Evolutionary conservation across 75 land plant genomes (phyloP).

Genomic region (Ceratopteris richardii): DNA sequence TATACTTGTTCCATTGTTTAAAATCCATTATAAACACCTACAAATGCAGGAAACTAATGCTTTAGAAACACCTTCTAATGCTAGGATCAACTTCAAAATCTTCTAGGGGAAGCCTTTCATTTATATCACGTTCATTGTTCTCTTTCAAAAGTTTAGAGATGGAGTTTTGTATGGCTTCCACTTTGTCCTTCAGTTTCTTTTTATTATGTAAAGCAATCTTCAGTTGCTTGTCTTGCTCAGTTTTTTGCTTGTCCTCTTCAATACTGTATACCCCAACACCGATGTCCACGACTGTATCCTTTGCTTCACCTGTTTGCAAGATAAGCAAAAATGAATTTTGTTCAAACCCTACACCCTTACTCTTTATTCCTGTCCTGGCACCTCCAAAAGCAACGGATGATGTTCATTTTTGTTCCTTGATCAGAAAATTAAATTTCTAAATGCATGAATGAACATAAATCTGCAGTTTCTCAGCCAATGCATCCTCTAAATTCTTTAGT

Average conservation of each 20-base stretch:
- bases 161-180: constrained; percentile 15
- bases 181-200: constrained; percentile 10
- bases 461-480: too few species aligned
- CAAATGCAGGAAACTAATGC: too few species aligned
- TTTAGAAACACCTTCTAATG: constrained; percentile 17
- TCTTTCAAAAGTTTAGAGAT: constrained; percentile 15
- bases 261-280: constrained; percentile 17
- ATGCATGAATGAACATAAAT: too few species aligned
- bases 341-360: too few species aligned
- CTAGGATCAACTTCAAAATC: constrained; percentile 32
- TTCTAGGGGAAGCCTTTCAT: constrained; percentile 20
- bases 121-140: constrained; percentile 15
- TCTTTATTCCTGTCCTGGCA: too few species aligned
- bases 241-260: constrained; percentile 27
- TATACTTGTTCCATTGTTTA: too few species aligned
- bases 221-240: constrained; percentile 27
- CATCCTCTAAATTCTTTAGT: too few species aligned
- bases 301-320: background rate
- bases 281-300: constrained; percentile 15
- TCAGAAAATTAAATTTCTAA: too few species aligned
- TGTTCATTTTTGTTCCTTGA: too few species aligned
- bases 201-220: constrained; percentile 26
- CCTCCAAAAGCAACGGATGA: too few species aligned
- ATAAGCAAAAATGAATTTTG: too few species aligned
- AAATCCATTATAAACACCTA: too few species aligned